Evolutionary conservation across 2,329 filamentous ascomycete genomes (phyloP).

Genomic region (Sporothrix globosa): DNA sequence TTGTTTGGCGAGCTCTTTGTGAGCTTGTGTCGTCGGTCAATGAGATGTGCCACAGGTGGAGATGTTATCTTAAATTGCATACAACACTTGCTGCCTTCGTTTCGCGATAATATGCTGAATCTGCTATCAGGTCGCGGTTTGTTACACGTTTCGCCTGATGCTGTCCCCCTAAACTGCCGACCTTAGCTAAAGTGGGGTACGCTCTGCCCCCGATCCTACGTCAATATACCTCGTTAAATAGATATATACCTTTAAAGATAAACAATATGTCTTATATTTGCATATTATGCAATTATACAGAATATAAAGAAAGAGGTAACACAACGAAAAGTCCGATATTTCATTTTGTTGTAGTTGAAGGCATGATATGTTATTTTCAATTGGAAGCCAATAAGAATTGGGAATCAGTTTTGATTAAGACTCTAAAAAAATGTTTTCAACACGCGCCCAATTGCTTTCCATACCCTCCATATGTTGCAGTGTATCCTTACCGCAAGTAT

Average conservation of each 20-base stretch:
- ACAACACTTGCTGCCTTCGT: not conserved
- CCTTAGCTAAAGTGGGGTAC: not conserved
- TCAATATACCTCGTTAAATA: not conserved
- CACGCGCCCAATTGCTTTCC: slow-evolving; percentile 9
- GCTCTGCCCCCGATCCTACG: too few relatives aligned
- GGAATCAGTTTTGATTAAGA: not conserved
- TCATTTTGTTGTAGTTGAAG: too few relatives aligned
- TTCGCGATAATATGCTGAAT: not conserved
- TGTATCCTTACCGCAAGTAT: not conserved
- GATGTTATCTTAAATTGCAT: not conserved
- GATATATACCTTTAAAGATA: not conserved
- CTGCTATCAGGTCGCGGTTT: slow-evolving; percentile 13
- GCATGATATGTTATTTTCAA: too few relatives aligned
- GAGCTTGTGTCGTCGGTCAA: not conserved
- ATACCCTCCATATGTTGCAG: not conserved
- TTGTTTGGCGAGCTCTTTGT: not conserved
- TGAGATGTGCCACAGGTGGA: not conserved
- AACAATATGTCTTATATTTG: not conserved
- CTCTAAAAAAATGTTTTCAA: not conserved
- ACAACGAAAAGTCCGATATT: not conserved
- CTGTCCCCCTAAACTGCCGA: slow-evolving; percentile 12
- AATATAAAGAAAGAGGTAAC: not conserved
- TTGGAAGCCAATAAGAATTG: too few relatives aligned
- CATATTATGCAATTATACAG: not conserved
- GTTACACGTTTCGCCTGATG: slow-evolving; percentile 16